Conservation (phyloP, 352 stramenopile genomes). For the Halophytophthora polymorphica region DNA sequence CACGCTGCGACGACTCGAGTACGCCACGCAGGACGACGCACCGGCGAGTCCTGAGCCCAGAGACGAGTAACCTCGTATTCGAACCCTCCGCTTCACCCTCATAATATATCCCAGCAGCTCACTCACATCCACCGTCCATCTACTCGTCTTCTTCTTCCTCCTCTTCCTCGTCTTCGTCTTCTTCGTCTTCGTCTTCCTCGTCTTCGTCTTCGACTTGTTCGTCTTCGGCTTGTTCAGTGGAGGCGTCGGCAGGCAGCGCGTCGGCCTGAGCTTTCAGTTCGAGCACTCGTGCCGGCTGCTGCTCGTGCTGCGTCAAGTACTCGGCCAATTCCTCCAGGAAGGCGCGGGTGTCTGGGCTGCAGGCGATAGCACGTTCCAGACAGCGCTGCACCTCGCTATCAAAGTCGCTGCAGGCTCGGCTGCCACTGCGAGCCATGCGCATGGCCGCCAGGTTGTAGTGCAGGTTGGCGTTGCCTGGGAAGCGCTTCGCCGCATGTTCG, state of each 20-base stretch:
- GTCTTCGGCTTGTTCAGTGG: not conserved
- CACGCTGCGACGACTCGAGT: slow-evolving; percentile 42
- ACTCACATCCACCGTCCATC: slow-evolving; percentile 4
- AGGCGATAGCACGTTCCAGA: slow-evolving; percentile 43
- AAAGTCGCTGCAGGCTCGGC: slow-evolving; percentile 13
- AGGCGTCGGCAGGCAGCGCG: slow-evolving; percentile 4
- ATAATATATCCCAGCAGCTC: slow-evolving; percentile 12
- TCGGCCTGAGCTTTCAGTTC: slow-evolving; percentile 22
- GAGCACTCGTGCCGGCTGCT: slow-evolving; percentile 11
- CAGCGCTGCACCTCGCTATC: slow-evolving; percentile 19
- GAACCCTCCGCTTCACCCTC: too few species aligned
- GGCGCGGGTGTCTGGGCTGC: slow-evolving; percentile 35
- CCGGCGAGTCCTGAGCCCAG: too few species aligned
- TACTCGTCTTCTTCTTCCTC: slow-evolving; percentile 18
- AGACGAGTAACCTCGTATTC: too few species aligned
- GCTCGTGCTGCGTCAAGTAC: slow-evolving; percentile 32
- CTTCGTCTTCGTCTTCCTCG: slow-evolving; percentile 2
- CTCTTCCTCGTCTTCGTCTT: slow-evolving; percentile 8
- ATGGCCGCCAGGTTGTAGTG: slow-evolving; percentile 74
- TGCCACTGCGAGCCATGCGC: slow-evolving; percentile 43
- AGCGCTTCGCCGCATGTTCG: slow-evolving; percentile 28
- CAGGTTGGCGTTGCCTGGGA: slow-evolving; percentile 47
- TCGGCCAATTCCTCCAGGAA: slow-evolving; percentile 51
- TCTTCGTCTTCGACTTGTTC: slow-evolving; percentile 11
- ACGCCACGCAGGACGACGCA: slow-evolving; percentile 17